Evolutionary conservation across 1,284 basidiomycete species (phyloP).

Genomic region (Boletus semigastroideus): DNA sequence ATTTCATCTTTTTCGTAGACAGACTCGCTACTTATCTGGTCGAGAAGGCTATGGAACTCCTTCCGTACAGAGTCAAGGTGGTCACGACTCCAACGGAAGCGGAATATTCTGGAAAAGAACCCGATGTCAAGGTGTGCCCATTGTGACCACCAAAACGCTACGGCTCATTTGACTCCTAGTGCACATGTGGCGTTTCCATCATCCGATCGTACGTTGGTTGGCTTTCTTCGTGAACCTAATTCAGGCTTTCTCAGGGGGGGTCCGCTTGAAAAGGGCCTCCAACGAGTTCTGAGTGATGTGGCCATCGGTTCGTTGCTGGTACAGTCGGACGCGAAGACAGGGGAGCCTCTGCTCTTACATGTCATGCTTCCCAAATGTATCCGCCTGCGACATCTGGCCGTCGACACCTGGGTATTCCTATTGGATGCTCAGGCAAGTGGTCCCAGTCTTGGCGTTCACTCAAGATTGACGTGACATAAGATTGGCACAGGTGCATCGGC

Average conservation of each 20-base stretch:
- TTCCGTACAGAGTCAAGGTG: constrained; percentile 68
- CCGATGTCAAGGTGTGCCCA: constrained; percentile 52
- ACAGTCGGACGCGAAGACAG: constrained; percentile 81
- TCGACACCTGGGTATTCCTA: constrained; percentile 82
- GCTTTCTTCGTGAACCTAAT: constrained; percentile 4
- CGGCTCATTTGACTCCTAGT: constrained; percentile 29
- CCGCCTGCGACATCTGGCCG: constrained; percentile 62
- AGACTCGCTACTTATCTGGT: constrained; percentile 83
- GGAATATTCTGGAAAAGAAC: constrained; percentile 59
- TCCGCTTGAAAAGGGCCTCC: constrained; percentile 87
- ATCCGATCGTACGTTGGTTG: constrained; percentile 64
- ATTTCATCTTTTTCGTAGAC: constrained; percentile 90
- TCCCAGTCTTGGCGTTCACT: not conserved
- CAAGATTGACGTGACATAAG: constrained; percentile 36
- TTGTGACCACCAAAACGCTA: not conserved
- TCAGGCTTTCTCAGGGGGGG: constrained; percentile 60
- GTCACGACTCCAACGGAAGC: constrained; percentile 71
- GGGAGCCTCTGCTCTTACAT: constrained; percentile 88
- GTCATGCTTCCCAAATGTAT: constrained; percentile 75
- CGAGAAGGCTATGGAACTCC: constrained; percentile 79
- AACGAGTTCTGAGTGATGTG: constrained; percentile 85
- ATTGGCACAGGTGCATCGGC: constrained; percentile 95
- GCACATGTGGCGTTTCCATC: constrained; percentile 83
- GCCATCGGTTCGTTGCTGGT: constrained; percentile 89
- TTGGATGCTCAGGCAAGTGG: constrained; percentile 79